phyloP scores from a whole-genome alignment of 352 stramenopile species.

The Phytopythium litorale region DNA sequence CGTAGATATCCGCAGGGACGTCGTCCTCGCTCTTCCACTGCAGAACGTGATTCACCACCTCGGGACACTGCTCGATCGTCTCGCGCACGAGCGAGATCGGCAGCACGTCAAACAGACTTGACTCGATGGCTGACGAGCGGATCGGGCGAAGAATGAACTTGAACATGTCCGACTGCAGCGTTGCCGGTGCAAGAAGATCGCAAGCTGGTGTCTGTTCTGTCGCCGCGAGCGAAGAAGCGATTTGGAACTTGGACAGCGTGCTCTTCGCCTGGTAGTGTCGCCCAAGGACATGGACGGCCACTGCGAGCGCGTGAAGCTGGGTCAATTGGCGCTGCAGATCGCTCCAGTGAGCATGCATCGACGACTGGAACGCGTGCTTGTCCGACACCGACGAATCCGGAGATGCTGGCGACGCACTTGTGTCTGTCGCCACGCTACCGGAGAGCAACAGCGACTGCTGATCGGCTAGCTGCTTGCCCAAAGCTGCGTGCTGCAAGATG shows the following conservation, averaged over 20 bases:
- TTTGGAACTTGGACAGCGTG: conserved; percentile 3
- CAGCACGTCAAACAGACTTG: conserved; percentile 65
- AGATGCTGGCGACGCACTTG: neutral
- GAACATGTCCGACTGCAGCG: conserved; percentile 65
- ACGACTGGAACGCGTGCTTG: conserved; percentile 35
- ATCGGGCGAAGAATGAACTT: conserved; percentile 78
- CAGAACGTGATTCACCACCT: conserved; percentile 74
- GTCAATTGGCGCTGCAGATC: conserved; percentile 47
- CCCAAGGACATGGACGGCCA: conserved; percentile 55
- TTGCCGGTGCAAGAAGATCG: conserved; percentile 36
- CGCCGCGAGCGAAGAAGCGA: neutral
- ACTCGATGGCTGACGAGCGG: conserved; percentile 76
- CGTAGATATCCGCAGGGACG: conserved; percentile 38
- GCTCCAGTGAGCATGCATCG: conserved; percentile 45
- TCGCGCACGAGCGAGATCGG: conserved; percentile 73
- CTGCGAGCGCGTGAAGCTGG: conserved; percentile 47
- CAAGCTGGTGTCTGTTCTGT: neutral
- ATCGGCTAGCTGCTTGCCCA: conserved; percentile 26
- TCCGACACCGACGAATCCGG: neutral
- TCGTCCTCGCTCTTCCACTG: conserved; percentile 72
- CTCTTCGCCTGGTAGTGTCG: conserved; percentile 45
- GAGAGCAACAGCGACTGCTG: neutral
- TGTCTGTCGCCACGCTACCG: neutral
- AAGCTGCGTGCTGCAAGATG: conserved; percentile 17
- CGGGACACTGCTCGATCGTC: conserved; percentile 72